Evolutionary conservation across 352 stramenopile species (phyloP).

Genomic region (Blastocystis sp.): DNA sequence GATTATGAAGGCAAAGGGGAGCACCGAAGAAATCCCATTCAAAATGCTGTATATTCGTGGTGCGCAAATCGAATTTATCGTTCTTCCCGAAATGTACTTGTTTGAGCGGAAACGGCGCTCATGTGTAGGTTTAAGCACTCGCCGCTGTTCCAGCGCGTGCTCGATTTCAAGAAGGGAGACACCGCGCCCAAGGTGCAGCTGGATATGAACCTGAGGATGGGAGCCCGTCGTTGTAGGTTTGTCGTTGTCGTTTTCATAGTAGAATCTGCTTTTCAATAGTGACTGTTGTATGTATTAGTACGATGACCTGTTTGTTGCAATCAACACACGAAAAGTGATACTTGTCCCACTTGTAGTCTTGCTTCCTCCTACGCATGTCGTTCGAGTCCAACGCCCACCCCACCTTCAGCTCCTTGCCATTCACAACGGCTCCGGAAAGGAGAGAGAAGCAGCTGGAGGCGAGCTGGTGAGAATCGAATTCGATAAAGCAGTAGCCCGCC

Average conservation of each 20-base stretch:
- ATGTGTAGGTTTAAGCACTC: constrained; percentile 70
- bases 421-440: constrained; percentile 63
- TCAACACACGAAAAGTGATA: constrained; percentile 59
- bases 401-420: constrained; percentile 73
- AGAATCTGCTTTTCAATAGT: neutral
- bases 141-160: constrained; percentile 70
- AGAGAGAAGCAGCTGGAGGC: constrained; percentile 63
- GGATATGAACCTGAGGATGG: neutral
- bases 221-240: neutral
- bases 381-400: constrained; percentile 68
- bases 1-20: constrained; percentile 62
- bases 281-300: neutral
- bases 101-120: neutral
- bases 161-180: constrained; percentile 70
- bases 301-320: constrained; percentile 28
- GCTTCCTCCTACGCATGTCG: constrained; percentile 53
- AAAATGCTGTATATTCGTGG: constrained; percentile 66
- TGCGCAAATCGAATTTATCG: constrained; percentile 58
- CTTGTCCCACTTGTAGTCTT: constrained; percentile 69
- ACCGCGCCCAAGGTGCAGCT: constrained; percentile 51
- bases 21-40: constrained; percentile 54
- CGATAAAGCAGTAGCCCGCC: constrained; percentile 69
- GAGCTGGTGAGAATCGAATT: constrained; percentile 71
- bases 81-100: constrained; percentile 53
- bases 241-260: neutral